Evolutionary conservation across 495 filamentous ascomycete genomes (phyloP).

Genomic region (Penicillium samsonianum): DNA sequence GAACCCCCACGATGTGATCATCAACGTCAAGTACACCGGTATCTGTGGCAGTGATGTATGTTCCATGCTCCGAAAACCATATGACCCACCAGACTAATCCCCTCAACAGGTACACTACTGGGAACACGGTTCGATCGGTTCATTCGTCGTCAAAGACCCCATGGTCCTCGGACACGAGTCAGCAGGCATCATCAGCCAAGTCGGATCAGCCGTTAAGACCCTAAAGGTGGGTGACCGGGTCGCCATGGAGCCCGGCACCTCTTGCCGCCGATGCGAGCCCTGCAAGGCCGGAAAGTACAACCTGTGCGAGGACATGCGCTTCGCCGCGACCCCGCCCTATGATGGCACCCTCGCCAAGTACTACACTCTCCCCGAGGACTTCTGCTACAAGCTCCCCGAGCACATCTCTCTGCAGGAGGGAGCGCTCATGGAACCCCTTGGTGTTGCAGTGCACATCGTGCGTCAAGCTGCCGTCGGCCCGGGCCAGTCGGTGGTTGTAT

Average conservation of each 20-base stretch:
- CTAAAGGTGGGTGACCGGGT: conserved; percentile 51
- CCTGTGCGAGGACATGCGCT: conserved; percentile 53
- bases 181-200: conserved; percentile 67
- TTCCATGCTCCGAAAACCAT: conserved; percentile 3
- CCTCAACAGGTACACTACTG: conserved; percentile 74
- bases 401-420: conserved; percentile 50
- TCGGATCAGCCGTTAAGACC: conserved; percentile 56
- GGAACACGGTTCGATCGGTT: conserved; percentile 78
- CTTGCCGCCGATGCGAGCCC: conserved; percentile 53
- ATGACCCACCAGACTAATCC: neutral
- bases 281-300: conserved; percentile 57
- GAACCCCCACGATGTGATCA: conserved; percentile 71
- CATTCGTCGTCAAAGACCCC: conserved; percentile 77
- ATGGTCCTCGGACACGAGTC: conserved; percentile 97
- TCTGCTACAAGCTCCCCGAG: conserved; percentile 54
- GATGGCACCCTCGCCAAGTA: conserved; percentile 58
- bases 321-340: conserved; percentile 56
- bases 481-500: conserved; percentile 54
- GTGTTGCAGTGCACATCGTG: conserved; percentile 56
- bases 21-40: conserved; percentile 82
- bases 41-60: conserved; percentile 86
- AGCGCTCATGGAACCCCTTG: conserved; percentile 56
- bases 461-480: conserved; percentile 47
- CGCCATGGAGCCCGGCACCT: conserved; percentile 56
- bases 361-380: conserved; percentile 56